These are phyloP conservation scores for Pseudonitzschia multistriata DNA, from an alignment of 108 stramenopile species.

Conservation along the genomic window DNA sequence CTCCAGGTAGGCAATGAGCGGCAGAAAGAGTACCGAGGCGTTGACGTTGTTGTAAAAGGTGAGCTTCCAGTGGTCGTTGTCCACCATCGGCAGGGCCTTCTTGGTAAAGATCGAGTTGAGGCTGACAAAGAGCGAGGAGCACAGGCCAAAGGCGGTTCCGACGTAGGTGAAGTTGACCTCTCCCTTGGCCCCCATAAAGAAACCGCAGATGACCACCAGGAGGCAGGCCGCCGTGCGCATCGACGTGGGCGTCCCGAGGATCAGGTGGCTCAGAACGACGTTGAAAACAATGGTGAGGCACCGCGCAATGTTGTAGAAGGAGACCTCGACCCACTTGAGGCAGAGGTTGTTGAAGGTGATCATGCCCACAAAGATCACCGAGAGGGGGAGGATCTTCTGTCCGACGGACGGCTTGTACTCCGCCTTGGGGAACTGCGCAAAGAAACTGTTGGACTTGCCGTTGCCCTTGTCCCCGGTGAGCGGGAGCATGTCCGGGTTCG, in stretches of 20 bases:
- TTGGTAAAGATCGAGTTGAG: conserved; percentile 95
- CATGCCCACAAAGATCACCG: conserved; percentile 92
- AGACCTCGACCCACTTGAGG: conserved; percentile 92
- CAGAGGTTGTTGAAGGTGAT: conserved; percentile 96
- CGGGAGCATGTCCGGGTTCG: conserved; percentile 17
- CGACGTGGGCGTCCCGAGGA: conserved; percentile 80
- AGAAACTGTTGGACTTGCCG: conserved; percentile 47
- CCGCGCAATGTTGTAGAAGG: conserved; percentile 95
- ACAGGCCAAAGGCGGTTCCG: conserved; percentile 84
- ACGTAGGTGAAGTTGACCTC: conserved; percentile 82
- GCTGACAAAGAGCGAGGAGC: conserved; percentile 89
- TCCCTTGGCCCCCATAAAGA: conserved; percentile 85
- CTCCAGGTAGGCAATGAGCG: conserved; percentile 83
- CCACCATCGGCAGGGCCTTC: conserved; percentile 80
- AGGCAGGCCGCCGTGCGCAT: conserved; percentile 72
- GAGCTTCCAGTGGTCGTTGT: conserved; percentile 92
- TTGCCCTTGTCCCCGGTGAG: conserved; percentile 29
- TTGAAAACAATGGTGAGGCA: conserved; percentile 95
- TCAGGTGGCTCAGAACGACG: conserved; percentile 71
- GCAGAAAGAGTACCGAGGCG: conserved; percentile 85
- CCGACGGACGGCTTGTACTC: conserved; percentile 59
- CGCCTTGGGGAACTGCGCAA: conserved; percentile 84
- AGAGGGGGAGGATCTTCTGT: conserved; percentile 70
- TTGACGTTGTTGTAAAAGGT: conserved; percentile 96
- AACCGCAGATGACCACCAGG: conserved; percentile 82